Evolutionary conservation across 2,329 filamentous ascomycete species (phyloP).

Genomic region (Aspergillus aculeatinus): DNA sequence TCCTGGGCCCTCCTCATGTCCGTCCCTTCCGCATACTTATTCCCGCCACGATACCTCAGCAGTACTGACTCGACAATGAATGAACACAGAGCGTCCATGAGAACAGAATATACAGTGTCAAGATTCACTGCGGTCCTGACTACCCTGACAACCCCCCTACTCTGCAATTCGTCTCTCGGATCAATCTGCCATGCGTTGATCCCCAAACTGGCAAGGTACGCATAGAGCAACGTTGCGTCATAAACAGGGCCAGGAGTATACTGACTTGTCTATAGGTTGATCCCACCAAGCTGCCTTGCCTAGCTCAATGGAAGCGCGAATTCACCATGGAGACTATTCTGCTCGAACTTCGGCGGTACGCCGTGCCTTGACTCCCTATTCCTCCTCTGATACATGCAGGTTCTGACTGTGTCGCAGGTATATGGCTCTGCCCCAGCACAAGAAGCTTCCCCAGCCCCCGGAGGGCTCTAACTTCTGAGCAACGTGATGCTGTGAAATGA

Average conservation of each 20-base stretch:
- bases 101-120: constrained; percentile 97
- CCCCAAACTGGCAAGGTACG: constrained; percentile 69
- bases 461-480: constrained; percentile 69
- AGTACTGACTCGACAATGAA: constrained; percentile 17
- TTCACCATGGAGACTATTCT: constrained; percentile 94
- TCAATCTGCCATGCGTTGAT: constrained; percentile 96
- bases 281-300: constrained; percentile 75
- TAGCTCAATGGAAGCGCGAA: constrained; percentile 86
- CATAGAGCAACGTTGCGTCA: background rate
- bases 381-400: constrained; percentile 27
- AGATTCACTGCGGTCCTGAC: constrained; percentile 86
- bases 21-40: constrained; percentile 35
- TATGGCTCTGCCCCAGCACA: constrained; percentile 88
- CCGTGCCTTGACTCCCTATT: background rate
- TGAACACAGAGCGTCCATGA: constrained; percentile 80
- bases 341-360: constrained; percentile 77
- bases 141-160: constrained; percentile 89
- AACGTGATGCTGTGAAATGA: constrained; percentile 21
- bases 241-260: background rate
- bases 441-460: constrained; percentile 90
- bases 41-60: constrained; percentile 1
- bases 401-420: constrained; percentile 58
- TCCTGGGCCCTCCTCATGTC: constrained; percentile 93
- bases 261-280: constrained; percentile 62
- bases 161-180: constrained; percentile 88